Conservation (phyloP, 257 asterid genomes). For the Mentha longifolia region DNA sequence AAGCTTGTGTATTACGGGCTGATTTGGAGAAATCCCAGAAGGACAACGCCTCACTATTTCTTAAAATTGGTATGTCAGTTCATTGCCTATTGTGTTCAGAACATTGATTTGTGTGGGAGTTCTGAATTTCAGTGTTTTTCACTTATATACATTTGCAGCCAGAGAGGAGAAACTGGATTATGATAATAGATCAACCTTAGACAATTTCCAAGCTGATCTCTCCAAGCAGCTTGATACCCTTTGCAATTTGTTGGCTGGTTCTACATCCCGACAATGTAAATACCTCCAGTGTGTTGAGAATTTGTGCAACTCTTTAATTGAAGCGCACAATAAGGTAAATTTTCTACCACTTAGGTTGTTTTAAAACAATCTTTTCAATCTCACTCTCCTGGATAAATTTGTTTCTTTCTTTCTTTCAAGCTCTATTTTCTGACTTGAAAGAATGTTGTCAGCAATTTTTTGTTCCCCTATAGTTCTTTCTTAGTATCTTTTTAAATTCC, state of each 20-base stretch:
- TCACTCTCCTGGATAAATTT: background rate
- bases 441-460: background rate
- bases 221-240: constrained; percentile 64
- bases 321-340: constrained; percentile 62
- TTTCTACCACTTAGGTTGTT: constrained; percentile 12
- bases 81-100: background rate
- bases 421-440: background rate
- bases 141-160: constrained; percentile 47
- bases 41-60: constrained; percentile 68
- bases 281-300: constrained; percentile 67
- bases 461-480: background rate
- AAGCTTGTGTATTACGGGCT: constrained; percentile 74
- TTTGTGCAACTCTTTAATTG: constrained; percentile 60
- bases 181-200: constrained; percentile 63
- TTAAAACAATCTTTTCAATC: background rate
- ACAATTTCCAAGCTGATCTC: constrained; percentile 66
- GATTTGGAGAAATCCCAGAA: constrained; percentile 77
- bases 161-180: constrained; percentile 73
- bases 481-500: background rate
- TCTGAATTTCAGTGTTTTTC: constrained; percentile 26
- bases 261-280: constrained; percentile 66
- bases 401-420: background rate
- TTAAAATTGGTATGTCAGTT: constrained; percentile 60
- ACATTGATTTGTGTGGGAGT: too few relatives aligned
- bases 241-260: constrained; percentile 54